Percentiles rank a stretch among this genome's conserved stretches.
These are phyloP conservation scores for Gracilaria vermiculophylla DNA, from an alignment of 23 red algal genomes.

Conservation along the genomic window DNA sequence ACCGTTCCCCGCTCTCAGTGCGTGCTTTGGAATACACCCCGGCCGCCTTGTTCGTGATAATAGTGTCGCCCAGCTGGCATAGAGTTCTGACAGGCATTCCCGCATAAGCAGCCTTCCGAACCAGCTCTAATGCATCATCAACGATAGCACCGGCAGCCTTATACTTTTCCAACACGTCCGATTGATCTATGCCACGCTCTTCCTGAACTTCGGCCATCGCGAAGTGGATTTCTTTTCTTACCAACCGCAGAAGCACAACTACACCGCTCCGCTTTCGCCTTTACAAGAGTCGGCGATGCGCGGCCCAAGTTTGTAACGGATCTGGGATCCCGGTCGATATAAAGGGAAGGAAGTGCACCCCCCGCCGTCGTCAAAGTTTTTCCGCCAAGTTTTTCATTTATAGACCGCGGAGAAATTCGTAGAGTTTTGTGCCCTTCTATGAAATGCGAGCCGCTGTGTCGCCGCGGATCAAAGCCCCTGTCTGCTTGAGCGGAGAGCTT, in stretches of 20 bases:
- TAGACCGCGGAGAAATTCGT: too few species aligned
- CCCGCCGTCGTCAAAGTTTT: not conserved
- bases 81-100: slow-evolving; percentile 74
- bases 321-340: not conserved
- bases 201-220: slow-evolving; percentile 14
- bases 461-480: not conserved
- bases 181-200: slow-evolving; percentile 73
- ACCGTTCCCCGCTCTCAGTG: slow-evolving; percentile 71
- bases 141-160: slow-evolving; percentile 90
- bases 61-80: slow-evolving; percentile 82
- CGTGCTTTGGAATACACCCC: slow-evolving; percentile 88
- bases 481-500: not conserved
- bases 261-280: not conserved
- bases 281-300: not conserved
- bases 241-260: not conserved
- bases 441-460: not conserved
- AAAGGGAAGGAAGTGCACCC: too few species aligned
- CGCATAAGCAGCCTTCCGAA: slow-evolving; percentile 54
- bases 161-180: slow-evolving; percentile 98
- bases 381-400: too few species aligned
- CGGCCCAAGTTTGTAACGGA: not conserved
- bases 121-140: slow-evolving; percentile 71
- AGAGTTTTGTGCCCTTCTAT: not conserved
- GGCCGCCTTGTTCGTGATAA: slow-evolving; percentile 64
- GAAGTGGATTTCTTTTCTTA: not conserved